Conservation (phyloP, 371 early-diverging fungal species). For the Dipsacomyces acuminosporus region DNA sequence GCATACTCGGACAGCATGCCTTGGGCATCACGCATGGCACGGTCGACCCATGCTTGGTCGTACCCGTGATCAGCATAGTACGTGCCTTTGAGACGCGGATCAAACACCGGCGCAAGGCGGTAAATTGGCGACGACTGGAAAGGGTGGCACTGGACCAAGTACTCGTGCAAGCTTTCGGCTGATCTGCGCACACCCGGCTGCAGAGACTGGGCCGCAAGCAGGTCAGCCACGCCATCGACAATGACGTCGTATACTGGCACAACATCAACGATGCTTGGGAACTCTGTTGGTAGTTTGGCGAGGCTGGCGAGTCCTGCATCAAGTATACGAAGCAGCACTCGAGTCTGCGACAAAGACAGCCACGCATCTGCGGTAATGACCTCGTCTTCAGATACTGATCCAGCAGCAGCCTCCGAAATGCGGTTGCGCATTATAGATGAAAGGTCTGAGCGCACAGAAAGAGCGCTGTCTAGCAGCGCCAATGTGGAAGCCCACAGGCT, state of each 20-base stretch:
- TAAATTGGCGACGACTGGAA: slow-evolving; percentile 45
- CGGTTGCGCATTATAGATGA: slow-evolving; percentile 3
- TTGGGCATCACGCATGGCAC: slow-evolving; percentile 31
- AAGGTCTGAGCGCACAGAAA: slow-evolving; percentile 17
- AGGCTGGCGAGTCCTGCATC: slow-evolving; percentile 6
- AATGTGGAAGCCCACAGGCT: slow-evolving; percentile 26
- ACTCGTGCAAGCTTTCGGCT: slow-evolving; percentile 28
- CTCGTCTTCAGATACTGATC: neutral
- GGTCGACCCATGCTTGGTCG: slow-evolving; percentile 29
- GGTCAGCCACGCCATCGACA: slow-evolving; percentile 20
- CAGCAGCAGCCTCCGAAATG: neutral
- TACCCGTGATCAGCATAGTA: slow-evolving; percentile 36
- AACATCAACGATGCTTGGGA: slow-evolving; percentile 32
- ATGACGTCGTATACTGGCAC: slow-evolving; percentile 38
- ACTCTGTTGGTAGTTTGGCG: slow-evolving; percentile 15
- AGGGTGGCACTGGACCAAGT: slow-evolving; percentile 37
- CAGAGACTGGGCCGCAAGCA: slow-evolving; percentile 17
- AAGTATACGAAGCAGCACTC: slow-evolving; percentile 22
- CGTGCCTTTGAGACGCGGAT: slow-evolving; percentile 34
- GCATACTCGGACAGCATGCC: slow-evolving; percentile 28
- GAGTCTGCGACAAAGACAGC: slow-evolving; percentile 41
- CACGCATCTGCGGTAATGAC: slow-evolving; percentile 24
- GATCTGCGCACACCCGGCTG: slow-evolving; percentile 17
- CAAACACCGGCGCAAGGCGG: slow-evolving; percentile 41
- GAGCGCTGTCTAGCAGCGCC: slow-evolving; percentile 20